Conservation (phyloP, 495 filamentous ascomycete genomes). For the Penicillium tannophilum region DNA sequence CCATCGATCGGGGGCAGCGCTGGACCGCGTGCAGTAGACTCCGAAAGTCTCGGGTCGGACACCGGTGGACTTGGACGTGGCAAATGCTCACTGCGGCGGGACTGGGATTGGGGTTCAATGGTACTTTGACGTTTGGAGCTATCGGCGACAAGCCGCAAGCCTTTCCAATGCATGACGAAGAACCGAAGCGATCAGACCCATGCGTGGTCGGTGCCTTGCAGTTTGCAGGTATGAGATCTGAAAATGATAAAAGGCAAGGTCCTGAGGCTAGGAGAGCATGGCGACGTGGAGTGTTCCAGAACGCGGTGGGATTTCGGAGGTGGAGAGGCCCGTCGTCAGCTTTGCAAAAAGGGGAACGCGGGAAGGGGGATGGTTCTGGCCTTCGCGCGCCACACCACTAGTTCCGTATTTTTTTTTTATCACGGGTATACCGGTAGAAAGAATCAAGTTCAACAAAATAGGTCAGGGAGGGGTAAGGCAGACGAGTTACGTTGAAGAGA, state of each 20-base stretch:
- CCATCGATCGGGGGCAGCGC: conserved; percentile 19
- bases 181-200: conserved; percentile 24
- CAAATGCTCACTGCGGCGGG: conserved; percentile 48
- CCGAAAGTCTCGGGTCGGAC: conserved; percentile 39
- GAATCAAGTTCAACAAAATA: too few species aligned
- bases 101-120: conserved; percentile 34
- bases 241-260: background rate
- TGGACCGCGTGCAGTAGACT: conserved; percentile 40
- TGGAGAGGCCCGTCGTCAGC: conserved; percentile 31
- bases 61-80: conserved; percentile 40
- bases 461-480: background rate
- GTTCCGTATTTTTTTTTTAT: conserved; percentile 4
- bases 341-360: conserved; percentile 33
- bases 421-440: background rate
- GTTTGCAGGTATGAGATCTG: conserved; percentile 7
- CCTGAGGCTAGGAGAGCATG: conserved; percentile 16
- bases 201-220: conserved; percentile 20
- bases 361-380: conserved; percentile 15
- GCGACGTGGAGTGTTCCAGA: conserved; percentile 33
- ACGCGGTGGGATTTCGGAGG: conserved; percentile 27
- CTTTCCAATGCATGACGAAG: conserved; percentile 52
- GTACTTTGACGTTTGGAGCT: conserved; percentile 43
- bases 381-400: conserved; percentile 2
- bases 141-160: conserved; percentile 44
- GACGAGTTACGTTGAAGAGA: background rate